A percentile compares a stretch with the other conserved stretches of the same genome.
These are phyloP conservation scores for Phytophthora chlamydospora DNA, from an alignment of 352 stramenopile genomes.

Conservation along the genomic window DNA sequence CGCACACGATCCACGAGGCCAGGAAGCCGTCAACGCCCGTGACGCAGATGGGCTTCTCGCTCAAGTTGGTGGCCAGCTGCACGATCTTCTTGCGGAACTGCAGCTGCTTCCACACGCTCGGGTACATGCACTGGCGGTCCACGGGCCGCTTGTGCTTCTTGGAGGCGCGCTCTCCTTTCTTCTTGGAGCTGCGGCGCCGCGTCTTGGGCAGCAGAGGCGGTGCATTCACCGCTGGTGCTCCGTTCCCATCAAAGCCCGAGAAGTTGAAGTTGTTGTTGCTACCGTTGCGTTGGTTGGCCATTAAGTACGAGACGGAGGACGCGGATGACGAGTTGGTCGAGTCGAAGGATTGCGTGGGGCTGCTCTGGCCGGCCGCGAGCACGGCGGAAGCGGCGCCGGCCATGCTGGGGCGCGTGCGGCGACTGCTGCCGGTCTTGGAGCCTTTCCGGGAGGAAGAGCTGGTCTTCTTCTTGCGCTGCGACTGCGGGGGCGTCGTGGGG, in stretches of 20 bases:
- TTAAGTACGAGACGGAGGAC: slow-evolving; percentile 32
- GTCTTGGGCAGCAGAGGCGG: slow-evolving; percentile 28
- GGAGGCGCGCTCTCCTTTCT: slow-evolving; percentile 27
- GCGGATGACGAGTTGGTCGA: slow-evolving; percentile 47
- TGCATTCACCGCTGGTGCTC: slow-evolving; percentile 4
- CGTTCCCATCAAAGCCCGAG: slow-evolving; percentile 6
- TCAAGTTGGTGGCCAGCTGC: slow-evolving; percentile 71
- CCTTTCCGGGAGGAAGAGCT: slow-evolving; percentile 16
- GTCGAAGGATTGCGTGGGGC: slow-evolving; percentile 38
- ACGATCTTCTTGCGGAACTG: slow-evolving; percentile 87
- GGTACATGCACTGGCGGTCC: slow-evolving; percentile 74
- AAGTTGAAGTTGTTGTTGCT: slow-evolving; percentile 31
- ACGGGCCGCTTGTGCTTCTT: slow-evolving; percentile 41
- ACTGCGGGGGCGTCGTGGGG: slow-evolving; percentile 39
- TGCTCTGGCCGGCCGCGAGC: slow-evolving; percentile 21
- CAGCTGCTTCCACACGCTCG: slow-evolving; percentile 79
- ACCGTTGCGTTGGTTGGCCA: slow-evolving; percentile 19
- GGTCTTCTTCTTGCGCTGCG: slow-evolving; percentile 43
- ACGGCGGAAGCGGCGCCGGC: slow-evolving; percentile 25
- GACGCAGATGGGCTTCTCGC: slow-evolving; percentile 85
- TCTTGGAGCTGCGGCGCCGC: slow-evolving; percentile 34
- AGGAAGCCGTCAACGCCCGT: slow-evolving; percentile 88
- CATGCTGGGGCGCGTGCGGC: slow-evolving; percentile 24
- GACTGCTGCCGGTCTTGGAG: slow-evolving; percentile 15
- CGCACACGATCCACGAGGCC: slow-evolving; percentile 85